A percentile compares a stretch with the other conserved stretches of the same genome.
Evolutionary conservation across 1,139 yeast genomes (phyloP).

Genomic region (Meyerozyma sp.): DNA sequence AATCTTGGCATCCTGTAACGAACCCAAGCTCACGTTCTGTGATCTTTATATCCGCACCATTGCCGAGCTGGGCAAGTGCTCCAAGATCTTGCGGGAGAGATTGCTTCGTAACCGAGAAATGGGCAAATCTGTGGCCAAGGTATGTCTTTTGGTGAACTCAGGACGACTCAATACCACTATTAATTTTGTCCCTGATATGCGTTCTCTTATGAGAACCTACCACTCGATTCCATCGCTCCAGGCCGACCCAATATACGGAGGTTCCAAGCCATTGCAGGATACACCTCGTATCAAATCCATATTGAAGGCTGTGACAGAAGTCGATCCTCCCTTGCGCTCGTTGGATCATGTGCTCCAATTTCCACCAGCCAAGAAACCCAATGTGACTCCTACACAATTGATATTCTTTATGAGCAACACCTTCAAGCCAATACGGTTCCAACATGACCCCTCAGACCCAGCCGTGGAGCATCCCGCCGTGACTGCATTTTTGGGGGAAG

Average conservation of each 20-base stretch:
- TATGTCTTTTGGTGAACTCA: constrained; percentile 81
- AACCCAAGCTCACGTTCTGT: constrained; percentile 65
- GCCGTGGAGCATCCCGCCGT: constrained; percentile 10
- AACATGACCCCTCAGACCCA: constrained; percentile 17
- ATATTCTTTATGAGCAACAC: constrained; percentile 69
- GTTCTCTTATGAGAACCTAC: constrained; percentile 84
- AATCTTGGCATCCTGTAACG: constrained; percentile 31
- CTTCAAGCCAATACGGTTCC: constrained; percentile 42
- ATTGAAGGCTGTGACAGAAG: constrained; percentile 71
- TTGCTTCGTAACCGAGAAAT: constrained; percentile 56
- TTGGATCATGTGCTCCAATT: constrained; percentile 41
- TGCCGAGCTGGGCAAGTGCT: constrained; percentile 79
- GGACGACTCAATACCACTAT: constrained; percentile 95
- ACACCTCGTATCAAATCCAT: constrained; percentile 91
- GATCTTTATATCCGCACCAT: constrained; percentile 79
- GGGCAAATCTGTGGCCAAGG: constrained; percentile 73
- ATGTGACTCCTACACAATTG: constrained; percentile 59
- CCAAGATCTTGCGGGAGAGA: constrained; percentile 76
- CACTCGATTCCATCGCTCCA: constrained; percentile 92
- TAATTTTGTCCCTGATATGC: constrained; percentile 95
- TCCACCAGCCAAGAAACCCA: constrained; percentile 39
- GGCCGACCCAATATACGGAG: constrained; percentile 48
- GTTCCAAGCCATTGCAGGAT: constrained; percentile 79
- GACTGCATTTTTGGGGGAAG: constrained; percentile 5
- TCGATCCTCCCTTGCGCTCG: constrained; percentile 39